Conservation (phyloP, 1,284 basidiomycete species). For the Irpex lacteus region DNA sequence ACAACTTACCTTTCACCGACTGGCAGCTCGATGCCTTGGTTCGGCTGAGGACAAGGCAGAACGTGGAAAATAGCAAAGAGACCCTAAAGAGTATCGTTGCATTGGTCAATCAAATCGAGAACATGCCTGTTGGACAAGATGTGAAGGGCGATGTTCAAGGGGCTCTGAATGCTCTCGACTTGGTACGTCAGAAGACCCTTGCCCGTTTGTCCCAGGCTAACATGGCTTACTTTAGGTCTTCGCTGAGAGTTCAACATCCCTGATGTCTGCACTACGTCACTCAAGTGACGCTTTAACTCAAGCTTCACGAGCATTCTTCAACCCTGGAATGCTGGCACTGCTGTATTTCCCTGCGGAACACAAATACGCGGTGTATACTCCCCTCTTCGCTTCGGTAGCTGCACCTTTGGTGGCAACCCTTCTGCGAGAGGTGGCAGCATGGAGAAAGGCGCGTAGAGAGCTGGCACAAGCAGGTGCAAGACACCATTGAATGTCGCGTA, state of each 20-base stretch:
- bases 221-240: conserved; percentile 37
- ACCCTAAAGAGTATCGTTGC: conserved; percentile 80
- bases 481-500: too few species aligned
- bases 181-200: conserved; percentile 33
- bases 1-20: conserved; percentile 41
- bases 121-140: conserved; percentile 83
- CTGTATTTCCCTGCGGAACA: conserved; percentile 97
- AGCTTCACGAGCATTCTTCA: conserved; percentile 92
- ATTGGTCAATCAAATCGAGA: conserved; percentile 80
- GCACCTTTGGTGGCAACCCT: conserved; percentile 80
- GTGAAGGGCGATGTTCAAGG: conserved; percentile 73
- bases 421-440: conserved; percentile 64
- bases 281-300: conserved; percentile 68
- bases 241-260: conserved; percentile 36
- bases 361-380: conserved; percentile 93
- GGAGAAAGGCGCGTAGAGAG: conserved; percentile 34
- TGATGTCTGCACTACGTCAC: conserved; percentile 50
- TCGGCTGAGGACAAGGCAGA: conserved; percentile 72
- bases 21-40: conserved; percentile 84
- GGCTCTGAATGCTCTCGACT: conserved; percentile 68
- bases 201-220: too few species aligned
- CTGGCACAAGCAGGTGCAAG: neutral
- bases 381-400: conserved; percentile 85
- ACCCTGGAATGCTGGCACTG: conserved; percentile 92
- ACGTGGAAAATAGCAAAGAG: conserved; percentile 63